Evolutionary conservation across 805 yeast species (phyloP).

Genomic region (Monosporozyma unispora): DNA sequence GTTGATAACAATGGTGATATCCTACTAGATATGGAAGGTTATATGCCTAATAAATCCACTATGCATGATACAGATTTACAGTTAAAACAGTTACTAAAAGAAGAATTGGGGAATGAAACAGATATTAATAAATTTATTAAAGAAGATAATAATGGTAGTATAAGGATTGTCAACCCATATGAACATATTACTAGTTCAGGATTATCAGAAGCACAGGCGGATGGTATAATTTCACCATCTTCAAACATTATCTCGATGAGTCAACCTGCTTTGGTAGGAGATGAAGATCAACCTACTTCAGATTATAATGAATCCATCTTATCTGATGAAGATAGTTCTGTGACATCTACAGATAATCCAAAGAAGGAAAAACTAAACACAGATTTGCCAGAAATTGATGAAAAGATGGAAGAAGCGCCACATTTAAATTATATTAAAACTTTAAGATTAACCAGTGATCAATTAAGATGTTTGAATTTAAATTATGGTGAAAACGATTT

Average conservation of each 20-base stretch:
- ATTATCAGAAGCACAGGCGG: not conserved
- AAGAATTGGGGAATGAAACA: conserved; percentile 56
- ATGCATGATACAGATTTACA: conserved; percentile 68
- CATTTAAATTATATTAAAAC: conserved; percentile 60
- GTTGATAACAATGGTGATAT: conserved; percentile 85
- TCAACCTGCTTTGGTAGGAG: conserved; percentile 9
- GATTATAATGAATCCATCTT: conserved; percentile 1
- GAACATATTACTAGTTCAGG: conserved; percentile 9
- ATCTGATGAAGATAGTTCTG: conserved; percentile 5
- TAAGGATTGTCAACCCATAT: conserved; percentile 42
- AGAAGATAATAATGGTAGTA: conserved; percentile 60
- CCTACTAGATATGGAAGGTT: conserved; percentile 89
- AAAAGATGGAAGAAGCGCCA: not conserved
- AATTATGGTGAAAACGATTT: conserved; percentile 73
- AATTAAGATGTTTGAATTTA: conserved; percentile 62
- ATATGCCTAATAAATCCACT: conserved; percentile 76
- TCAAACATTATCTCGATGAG: conserved; percentile 6
- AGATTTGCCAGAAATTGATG: not conserved
- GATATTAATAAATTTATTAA: conserved; percentile 39
- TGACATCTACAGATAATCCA: not conserved
- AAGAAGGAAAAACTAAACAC: not conserved
- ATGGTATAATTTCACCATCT: not conserved
- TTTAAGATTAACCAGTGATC: conserved; percentile 83
- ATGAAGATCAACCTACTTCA: not conserved
- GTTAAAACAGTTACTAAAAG: conserved; percentile 61